Evolutionary conservation across 352 stramenopile genomes (phyloP), one percentile per base, ranked within the genome.

Genomic region (Peronospora destructor): DNA sequence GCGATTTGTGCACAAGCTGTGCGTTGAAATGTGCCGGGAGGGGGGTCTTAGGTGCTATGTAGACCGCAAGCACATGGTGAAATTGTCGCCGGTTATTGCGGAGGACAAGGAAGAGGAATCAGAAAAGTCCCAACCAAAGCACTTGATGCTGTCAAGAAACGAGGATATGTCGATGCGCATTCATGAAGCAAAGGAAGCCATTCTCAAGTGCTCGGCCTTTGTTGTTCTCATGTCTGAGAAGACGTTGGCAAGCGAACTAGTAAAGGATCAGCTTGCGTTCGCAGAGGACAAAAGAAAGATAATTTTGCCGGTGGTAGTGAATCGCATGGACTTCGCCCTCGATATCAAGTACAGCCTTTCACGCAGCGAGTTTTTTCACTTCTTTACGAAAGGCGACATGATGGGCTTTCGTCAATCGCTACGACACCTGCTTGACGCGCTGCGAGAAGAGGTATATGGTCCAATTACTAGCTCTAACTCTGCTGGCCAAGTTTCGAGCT

Each of bases 241-340:
- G 45, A 92, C 80, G 0, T 34, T 89, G 17, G 46, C 60, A 4
- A 90, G 74, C 35, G 75, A 92, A 41, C 46, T 90, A 1, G 71
- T 90, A 16, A 84, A 79, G 39, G 78, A 90, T 41, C 78, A 92
- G 47, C 61, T 92, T 11, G 78, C 82, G 10, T 92, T 90, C 38
- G 82, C 78, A 0, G 82, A 92, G 53, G 78, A 89, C 62, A 92
- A 92, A 50, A 78, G 81, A 42, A 90, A 90, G 56, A 77, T 71
- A 21, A 88, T 92, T 41, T 56, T 90, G 14, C 78, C 81, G 0
- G 66, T 92, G 0, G 78, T 87, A 6, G 71, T 84, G 0, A 85
- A 89, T 36, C 65, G 58, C 28, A 66, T 88, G 36, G 62, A 78
- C 36, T 79, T 91, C 40, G 68, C 56, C 9, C 61, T 89, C 21